These are phyloP conservation scores for Gynostemma pentaphyllum DNA, from an alignment of 306 rosid genomes.

Conservation along the genomic window DNA sequence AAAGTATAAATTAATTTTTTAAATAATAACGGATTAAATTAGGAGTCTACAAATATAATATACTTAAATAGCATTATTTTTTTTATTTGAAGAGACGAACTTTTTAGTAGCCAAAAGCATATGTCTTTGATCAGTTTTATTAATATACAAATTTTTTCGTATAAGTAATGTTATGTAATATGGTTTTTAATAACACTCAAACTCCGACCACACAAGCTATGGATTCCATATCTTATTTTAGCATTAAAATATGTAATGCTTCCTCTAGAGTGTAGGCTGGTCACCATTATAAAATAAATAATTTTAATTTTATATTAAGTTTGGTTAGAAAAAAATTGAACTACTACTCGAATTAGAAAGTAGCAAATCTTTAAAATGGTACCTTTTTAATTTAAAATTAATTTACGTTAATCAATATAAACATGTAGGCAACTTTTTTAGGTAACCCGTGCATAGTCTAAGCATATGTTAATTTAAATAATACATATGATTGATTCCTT, in stretches of 20 bases:
- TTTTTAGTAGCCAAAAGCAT: not conserved
- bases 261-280: not conserved
- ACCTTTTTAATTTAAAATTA: not conserved
- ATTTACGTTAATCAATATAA: not conserved
- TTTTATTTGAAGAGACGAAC: not conserved
- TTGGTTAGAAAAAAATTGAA: not conserved
- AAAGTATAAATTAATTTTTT: no score
- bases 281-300: not conserved
- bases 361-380: not conserved
- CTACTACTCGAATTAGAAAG: constrained; percentile 8
- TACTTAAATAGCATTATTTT: not conserved
- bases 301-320: not conserved
- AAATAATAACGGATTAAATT: no score
- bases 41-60: no score
- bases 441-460: not conserved
- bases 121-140: not conserved
- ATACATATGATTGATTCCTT: no score
- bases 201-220: not conserved
- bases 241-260: not conserved
- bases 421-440: not conserved
- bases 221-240: not conserved
- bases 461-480: no score
- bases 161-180: not conserved
- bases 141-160: not conserved
- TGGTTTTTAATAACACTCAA: not conserved